Base-by-base conservation (phyloP, 768 basidiomycete genomes). In the Dacryopinax primogenitus region DNA sequence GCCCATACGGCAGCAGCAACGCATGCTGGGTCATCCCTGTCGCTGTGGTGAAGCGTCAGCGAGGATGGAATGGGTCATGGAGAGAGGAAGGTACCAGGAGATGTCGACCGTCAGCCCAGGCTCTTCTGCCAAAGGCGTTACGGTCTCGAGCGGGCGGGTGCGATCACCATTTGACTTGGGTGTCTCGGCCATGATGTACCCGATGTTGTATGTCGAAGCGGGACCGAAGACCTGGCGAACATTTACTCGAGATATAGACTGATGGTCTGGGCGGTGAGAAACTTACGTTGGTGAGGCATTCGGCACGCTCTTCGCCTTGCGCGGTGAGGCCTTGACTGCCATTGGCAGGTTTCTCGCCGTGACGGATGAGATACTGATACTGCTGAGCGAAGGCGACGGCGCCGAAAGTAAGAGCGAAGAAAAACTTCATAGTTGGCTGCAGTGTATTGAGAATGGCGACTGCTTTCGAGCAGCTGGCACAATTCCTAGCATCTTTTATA, bases 31-130 rank as follows among this genome's bases (percentile, higher is more conserved):
- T 67, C 67, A 33, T 67, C 65, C 15, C 67, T 21, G 32, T 67
- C 67, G 45, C 62, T 64, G 64, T 33, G 2, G 16, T 21, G 1
- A 2, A 34, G 6, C 28, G 23, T 30, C 4, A 44, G 62, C 16
- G 28, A 65, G 51, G 9, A 26, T 30, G 13, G 9, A 21, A 4
- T 6, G 3, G 26, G 9, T 30, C 32, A 18, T 13, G 51, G 30
- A 63, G 36, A 51, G 28, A 32, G n/a, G 34, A 32, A 34, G 45
- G 7, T 30, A 67, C 66, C 67, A 67, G 47, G 66, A 67, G 21
- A 62, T 67, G 62, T 67, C 67, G 21, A 67, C 67, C 9, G 67
- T 66, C 61, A 67, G 47, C 16, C 67, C 67, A 1, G 66, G 65
- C 44, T 62, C 51, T 18, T 66, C 66, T 1, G 67, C 67, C 3